Conservation (phyloP, 2,329 filamentous ascomycete genomes). For the Zalaria sp. region DNA sequence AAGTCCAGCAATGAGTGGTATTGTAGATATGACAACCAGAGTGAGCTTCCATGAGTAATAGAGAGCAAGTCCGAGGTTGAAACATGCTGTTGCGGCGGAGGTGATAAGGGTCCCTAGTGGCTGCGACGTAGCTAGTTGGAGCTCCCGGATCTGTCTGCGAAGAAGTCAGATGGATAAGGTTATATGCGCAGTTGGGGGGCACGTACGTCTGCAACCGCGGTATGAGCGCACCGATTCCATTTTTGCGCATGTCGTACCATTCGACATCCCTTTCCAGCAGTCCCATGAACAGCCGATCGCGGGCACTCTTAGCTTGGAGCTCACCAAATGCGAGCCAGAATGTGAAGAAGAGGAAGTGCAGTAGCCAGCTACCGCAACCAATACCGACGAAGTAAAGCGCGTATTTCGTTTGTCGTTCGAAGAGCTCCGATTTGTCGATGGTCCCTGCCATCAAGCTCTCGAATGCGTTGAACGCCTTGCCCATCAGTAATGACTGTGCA, state of each 20-base stretch:
- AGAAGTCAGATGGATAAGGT: constrained; percentile 6
- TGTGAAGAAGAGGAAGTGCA: constrained; percentile 52
- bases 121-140: constrained; percentile 69
- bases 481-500: constrained; percentile 54
- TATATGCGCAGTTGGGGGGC: background rate
- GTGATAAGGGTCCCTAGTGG: constrained; percentile 58
- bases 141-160: constrained; percentile 63
- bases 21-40: constrained; percentile 58
- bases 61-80: constrained; percentile 58
- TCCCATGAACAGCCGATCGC: constrained; percentile 50
- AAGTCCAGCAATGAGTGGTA: constrained; percentile 51
- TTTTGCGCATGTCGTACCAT: constrained; percentile 66
- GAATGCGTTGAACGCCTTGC: constrained; percentile 60
- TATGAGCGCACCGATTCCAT: constrained; percentile 59
- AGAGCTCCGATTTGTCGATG: constrained; percentile 35
- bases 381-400: constrained; percentile 50
- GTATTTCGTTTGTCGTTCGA: constrained; percentile 43
- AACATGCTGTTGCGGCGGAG: constrained; percentile 48
- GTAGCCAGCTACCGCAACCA: constrained; percentile 50
- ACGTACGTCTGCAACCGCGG: constrained; percentile 60
- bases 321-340: constrained; percentile 71
- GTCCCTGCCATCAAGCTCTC: constrained; percentile 47
- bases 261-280: constrained; percentile 60
- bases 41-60: constrained; percentile 75
- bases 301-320: constrained; percentile 54